These are phyloP conservation scores for Metarhizium robertsii DNA, from an alignment of 2,329 filamentous ascomycete species.

Conservation along the genomic window DNA sequence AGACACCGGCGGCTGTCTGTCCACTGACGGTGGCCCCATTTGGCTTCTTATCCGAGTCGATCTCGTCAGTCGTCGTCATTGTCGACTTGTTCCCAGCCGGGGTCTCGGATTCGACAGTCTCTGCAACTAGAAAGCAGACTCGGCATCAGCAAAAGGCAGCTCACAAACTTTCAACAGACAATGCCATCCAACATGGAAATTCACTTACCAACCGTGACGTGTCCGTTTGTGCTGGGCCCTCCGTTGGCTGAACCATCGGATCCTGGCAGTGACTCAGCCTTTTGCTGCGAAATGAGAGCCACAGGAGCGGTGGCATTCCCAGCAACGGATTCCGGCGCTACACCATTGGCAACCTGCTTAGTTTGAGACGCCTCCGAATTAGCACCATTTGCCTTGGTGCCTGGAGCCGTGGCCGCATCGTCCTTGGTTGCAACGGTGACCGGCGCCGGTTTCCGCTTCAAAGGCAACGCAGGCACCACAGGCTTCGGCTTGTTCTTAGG, in stretches of 20 bases:
- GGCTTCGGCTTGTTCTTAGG: slow-evolving; percentile 23
- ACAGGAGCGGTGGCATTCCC: background rate
- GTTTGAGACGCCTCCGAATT: background rate
- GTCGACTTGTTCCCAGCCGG: background rate
- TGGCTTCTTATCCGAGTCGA: background rate
- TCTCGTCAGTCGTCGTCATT: background rate
- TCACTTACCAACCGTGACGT: slow-evolving; percentile 2
- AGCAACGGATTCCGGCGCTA: background rate
- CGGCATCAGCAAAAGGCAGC: background rate
- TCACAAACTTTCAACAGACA: background rate
- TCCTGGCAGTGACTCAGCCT: background rate
- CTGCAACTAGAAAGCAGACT: background rate
- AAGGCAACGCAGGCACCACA: slow-evolving; percentile 28
- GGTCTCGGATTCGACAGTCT: background rate
- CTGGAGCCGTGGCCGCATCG: slow-evolving; percentile 10
- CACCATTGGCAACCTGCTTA: background rate
- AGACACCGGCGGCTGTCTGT: background rate
- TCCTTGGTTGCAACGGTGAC: slow-evolving; percentile 13
- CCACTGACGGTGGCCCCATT: background rate
- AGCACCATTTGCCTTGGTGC: background rate
- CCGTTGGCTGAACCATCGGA: background rate
- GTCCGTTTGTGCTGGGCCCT: background rate
- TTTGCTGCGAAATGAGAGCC: background rate
- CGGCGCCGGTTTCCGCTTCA: slow-evolving; percentile 27
- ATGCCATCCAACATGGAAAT: background rate